These are phyloP conservation scores for Bacidia gigantensis DNA, from an alignment of 495 filamentous ascomycete genomes.

Conservation along the genomic window DNA sequence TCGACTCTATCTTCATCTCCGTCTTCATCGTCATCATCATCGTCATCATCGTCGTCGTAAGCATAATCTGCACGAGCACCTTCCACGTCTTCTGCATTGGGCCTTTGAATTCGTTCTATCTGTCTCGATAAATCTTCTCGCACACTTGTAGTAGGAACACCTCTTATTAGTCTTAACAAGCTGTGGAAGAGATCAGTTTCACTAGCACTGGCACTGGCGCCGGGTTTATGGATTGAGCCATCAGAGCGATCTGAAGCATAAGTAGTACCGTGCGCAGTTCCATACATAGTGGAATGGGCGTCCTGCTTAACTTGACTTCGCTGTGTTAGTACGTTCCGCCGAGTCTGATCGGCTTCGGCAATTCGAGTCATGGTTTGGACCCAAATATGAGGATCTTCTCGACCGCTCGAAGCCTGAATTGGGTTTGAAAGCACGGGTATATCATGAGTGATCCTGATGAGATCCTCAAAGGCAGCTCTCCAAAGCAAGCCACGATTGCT, in stretches of 20 bases:
- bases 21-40: slow-evolving; percentile 1
- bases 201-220: too few species aligned
- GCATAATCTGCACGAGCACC: background rate
- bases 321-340: background rate
- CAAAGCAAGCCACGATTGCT: slow-evolving; percentile 23
- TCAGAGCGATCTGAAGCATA: background rate
- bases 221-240: too few species aligned
- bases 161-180: too few species aligned
- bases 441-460: slow-evolving; percentile 36
- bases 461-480: slow-evolving; percentile 44
- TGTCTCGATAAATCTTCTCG: background rate
- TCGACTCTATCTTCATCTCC: slow-evolving; percentile 1
- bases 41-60: slow-evolving; percentile 6
- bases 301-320: background rate
- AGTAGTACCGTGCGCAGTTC: background rate
- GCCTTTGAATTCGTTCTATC: background rate
- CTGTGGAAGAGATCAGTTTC: too few species aligned
- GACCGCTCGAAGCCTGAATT: background rate
- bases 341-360: background rate
- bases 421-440: slow-evolving; percentile 23
- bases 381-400: slow-evolving; percentile 4
- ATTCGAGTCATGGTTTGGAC: slow-evolving; percentile 8
- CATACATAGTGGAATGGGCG: background rate
- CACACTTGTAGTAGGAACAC: background rate
- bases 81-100: background rate